Conservation (phyloP, 768 basidiomycete genomes). For the Termitomyces bulborhizus region DNA sequence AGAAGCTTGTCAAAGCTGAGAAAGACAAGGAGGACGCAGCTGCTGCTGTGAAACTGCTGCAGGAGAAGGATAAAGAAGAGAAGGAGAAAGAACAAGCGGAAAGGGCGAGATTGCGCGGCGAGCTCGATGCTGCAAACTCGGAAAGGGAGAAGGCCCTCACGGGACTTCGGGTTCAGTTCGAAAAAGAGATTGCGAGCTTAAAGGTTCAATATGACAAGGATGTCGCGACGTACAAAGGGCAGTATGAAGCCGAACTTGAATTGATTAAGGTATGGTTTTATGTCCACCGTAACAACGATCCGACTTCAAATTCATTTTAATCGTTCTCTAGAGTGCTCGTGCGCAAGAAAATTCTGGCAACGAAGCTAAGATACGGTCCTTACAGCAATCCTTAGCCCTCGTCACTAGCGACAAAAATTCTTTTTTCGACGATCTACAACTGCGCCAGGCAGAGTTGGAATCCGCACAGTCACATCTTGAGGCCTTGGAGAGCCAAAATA, state of each 20-base stretch:
- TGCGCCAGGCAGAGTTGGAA: constrained; percentile 88
- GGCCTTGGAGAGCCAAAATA: constrained; percentile 66
- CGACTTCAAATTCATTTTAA: constrained; percentile 3
- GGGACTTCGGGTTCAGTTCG: constrained; percentile 61
- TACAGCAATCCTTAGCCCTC: constrained; percentile 67
- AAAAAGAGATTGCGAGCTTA: constrained; percentile 56
- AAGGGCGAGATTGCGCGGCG: constrained; percentile 48
- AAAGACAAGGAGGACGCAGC: constrained; percentile 82
- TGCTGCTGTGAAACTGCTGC: constrained; percentile 46
- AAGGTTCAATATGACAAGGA: constrained; percentile 78
- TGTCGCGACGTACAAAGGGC: constrained; percentile 50
- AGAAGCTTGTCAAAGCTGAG: constrained; percentile 95
- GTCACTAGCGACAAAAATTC: constrained; percentile 69
- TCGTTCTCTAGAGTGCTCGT: constrained; percentile 48
- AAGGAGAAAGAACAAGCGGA: constrained; percentile 51
- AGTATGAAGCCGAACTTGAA: constrained; percentile 73
- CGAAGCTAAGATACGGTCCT: constrained; percentile 53
- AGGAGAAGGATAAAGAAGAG: constrained; percentile 49
- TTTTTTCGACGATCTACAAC: constrained; percentile 82
- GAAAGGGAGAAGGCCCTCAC: constrained; percentile 59
- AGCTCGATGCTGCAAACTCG: constrained; percentile 52
- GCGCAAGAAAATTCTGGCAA: constrained; percentile 60
- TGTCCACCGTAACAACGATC: background rate
- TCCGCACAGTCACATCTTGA: constrained; percentile 73
- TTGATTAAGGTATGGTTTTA: constrained; percentile 55